These are phyloP conservation scores for Triglochin maritima DNA, from an alignment of 106 monocot species.

Conservation along the genomic window DNA sequence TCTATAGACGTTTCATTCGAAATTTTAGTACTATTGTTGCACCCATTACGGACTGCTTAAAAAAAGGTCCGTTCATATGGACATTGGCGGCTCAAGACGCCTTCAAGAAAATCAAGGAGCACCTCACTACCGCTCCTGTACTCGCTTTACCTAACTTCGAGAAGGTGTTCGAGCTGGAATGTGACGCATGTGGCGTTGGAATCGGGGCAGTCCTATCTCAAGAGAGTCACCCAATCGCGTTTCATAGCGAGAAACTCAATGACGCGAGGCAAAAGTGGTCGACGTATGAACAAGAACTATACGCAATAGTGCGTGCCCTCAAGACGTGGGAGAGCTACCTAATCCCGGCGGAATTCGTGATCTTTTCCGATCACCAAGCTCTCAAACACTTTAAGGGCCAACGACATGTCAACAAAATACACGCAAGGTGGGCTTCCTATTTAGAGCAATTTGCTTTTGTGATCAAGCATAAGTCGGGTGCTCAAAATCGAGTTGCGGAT, in stretches of 20 bases:
- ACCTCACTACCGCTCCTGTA: neutral
- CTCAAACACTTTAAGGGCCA: too few species aligned
- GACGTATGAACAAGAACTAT: neutral
- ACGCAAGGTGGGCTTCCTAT: neutral
- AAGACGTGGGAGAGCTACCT: conserved; percentile 5
- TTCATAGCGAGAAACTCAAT: neutral
- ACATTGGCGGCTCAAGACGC: neutral
- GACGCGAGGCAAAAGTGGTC: neutral
- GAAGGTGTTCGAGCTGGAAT: neutral
- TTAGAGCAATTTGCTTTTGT: conserved; percentile 2
- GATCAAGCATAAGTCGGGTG: conserved; percentile 1
- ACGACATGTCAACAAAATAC: too few species aligned
- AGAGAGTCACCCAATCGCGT: neutral
- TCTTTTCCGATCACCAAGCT: neutral
- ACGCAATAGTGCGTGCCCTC: neutral
- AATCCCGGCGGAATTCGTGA: neutral
- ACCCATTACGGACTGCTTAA: conserved; percentile 1
- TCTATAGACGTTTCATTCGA: neutral
- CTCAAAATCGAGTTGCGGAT: neutral
- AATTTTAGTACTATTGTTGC: neutral
- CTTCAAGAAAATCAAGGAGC: neutral
- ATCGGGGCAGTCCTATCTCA: neutral
- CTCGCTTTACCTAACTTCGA: neutral
- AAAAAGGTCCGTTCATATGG: neutral
- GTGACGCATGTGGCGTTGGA: neutral